Conservation (phyloP, 179 eudicot species). For the Beta macrorhiza region DNA sequence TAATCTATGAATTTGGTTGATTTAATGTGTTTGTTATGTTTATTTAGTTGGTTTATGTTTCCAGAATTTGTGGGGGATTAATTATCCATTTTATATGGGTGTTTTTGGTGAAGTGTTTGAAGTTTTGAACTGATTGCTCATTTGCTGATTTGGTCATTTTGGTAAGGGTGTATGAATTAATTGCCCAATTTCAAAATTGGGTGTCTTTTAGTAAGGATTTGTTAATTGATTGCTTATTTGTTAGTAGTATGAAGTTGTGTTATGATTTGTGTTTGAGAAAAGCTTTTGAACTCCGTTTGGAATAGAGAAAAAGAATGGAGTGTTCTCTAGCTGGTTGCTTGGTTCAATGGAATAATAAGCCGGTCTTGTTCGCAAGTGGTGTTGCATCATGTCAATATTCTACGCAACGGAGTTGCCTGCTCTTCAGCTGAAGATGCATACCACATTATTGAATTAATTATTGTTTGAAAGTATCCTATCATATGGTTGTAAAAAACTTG, state of each 20-base stretch:
- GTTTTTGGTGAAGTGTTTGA: background rate
- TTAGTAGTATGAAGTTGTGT: background rate
- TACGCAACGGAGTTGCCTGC: background rate
- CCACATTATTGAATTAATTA: background rate
- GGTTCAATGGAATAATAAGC: background rate
- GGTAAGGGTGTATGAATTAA: background rate
- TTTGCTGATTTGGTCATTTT: background rate
- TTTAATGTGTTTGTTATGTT: background rate
- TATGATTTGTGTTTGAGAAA: constrained; percentile 1
- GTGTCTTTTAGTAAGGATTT: background rate
- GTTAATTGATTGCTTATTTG: background rate
- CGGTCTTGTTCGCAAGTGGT: background rate
- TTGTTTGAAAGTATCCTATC: background rate
- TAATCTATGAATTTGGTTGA: background rate
- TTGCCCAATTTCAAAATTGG: background rate
- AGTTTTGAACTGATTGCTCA: background rate
- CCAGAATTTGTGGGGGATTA: background rate
- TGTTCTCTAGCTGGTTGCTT: background rate
- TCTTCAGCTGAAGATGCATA: background rate
- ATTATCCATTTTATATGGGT: too few relatives aligned
- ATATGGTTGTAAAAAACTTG: background rate
- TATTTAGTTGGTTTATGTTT: too few relatives aligned
- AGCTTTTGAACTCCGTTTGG: background rate
- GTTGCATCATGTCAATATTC: background rate
- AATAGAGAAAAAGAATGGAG: background rate